Conservation (phyloP, 2,329 filamentous ascomycete genomes). For the Fonsecaea nubica region DNA sequence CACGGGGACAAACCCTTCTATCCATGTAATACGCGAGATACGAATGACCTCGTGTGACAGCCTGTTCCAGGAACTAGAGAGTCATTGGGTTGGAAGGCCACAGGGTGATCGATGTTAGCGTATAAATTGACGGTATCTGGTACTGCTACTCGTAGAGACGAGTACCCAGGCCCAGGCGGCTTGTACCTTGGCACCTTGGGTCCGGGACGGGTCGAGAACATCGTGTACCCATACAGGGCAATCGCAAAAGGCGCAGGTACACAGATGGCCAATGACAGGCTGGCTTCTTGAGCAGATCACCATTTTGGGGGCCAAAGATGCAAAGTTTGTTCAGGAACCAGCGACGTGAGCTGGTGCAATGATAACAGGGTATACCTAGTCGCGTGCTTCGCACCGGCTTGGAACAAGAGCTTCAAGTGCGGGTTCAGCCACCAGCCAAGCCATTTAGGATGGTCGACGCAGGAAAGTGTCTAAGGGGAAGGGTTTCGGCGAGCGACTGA, state of each 20-base stretch:
- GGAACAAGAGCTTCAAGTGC: not conserved
- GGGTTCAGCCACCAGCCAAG: not conserved
- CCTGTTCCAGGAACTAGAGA: not conserved
- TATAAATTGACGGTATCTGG: too few species aligned
- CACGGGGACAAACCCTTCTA: not conserved
- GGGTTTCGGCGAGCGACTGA: not conserved
- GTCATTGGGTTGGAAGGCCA: not conserved
- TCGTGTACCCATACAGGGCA: not conserved
- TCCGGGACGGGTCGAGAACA: not conserved
- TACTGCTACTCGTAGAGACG: not conserved
- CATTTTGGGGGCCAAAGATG: not conserved
- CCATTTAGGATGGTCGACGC: not conserved
- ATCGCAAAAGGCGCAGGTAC: not conserved
- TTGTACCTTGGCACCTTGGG: not conserved
- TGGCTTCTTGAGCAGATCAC: not conserved
- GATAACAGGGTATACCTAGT: not conserved
- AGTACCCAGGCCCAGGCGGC: too few species aligned
- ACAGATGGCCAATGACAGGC: not conserved
- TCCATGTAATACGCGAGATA: constrained; percentile 5
- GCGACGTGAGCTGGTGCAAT: not conserved
- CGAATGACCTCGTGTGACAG: not conserved
- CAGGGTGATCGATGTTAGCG: not conserved
- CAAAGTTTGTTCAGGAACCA: not conserved
- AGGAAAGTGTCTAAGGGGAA: not conserved
- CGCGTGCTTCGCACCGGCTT: not conserved